Evolutionary conservation across 139 green algal genomes (phyloP), one percentile per base, ranked within the genome.

Genomic region (Chlamydomonas incerta): DNA sequence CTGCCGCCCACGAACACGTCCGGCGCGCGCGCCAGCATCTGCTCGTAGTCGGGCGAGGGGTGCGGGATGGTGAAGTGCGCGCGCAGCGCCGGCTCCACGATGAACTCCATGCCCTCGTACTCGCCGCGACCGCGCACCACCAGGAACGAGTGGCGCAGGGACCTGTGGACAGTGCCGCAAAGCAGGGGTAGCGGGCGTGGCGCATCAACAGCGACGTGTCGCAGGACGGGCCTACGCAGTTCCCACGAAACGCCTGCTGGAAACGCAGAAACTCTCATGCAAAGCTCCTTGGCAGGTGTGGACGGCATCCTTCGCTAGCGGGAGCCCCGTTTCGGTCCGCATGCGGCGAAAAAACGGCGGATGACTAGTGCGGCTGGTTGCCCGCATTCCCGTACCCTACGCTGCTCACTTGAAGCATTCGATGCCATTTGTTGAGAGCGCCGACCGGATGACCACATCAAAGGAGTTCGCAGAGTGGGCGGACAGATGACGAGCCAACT

Each of bases 1-100:
- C 28, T 62, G 26, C 83, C 52, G 34, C 88, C 88, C 80, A 90
- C 84, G 68, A 85, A 92, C 13, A 79, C 68, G 6, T 79, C 68
- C 21, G 88, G 85, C 74, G 82, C 76, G 17, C 11, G 28, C 13
- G 18, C 66, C 20, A 92, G 88, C 60, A 87, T 34, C 41, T 21
- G 35, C 11, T 21, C 17, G 85, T 87, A 92, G 6, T 81, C 67
- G 47, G 70, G 28, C 24, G 88, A 88, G 47, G 88, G 85, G 66
- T 90, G 84, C n/a, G 88, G 68, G 84, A 92, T 88, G 18, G 55
- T 6, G 68, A 92, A 92, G 80, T 92, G 88, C 68, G 90, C 73
- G 11, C 81, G 66, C 46, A 92, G 81, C 23, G 52, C 35, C 0
- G 85, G 84, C 67, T 85, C 88, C 28, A 92, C 88, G 46, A 91